phyloP scores from a whole-genome alignment of 169 alveolate genomes.

The Plasmodium adleri region DNA sequence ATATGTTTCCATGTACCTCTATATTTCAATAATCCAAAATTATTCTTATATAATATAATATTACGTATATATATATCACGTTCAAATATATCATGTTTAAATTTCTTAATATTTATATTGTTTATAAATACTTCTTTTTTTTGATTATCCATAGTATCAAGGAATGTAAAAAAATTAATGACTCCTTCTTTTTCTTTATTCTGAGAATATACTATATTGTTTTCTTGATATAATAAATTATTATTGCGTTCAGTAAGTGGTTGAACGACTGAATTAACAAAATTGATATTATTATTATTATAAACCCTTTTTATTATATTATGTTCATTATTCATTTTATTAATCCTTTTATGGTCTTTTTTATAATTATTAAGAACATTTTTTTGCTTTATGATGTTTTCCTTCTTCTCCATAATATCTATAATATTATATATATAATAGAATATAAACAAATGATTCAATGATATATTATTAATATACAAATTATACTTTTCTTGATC shows the following conservation, averaged over 20 bases:
- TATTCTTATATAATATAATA: not conserved
- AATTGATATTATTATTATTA: not conserved
- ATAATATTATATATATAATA: constrained; percentile 54
- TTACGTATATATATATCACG: constrained; percentile 10
- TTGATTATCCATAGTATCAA: constrained; percentile 19
- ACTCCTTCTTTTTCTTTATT: not conserved
- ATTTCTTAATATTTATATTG: constrained; percentile 2
- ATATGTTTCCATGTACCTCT: constrained; percentile 29
- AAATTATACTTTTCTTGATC: constrained; percentile 75
- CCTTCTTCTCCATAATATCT: not conserved
- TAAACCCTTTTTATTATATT: not conserved
- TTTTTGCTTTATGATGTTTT: not conserved
- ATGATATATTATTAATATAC: constrained; percentile 63
- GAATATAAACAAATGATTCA: constrained; percentile 59
- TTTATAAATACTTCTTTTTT: constrained; percentile 26
- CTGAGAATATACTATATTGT: not conserved
- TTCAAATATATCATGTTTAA: too few relatives aligned
- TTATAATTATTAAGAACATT: not conserved
- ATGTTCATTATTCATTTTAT: not conserved
- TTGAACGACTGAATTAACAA: not conserved
- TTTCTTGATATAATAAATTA: not conserved
- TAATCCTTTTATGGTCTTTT: not conserved
- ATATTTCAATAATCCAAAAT: constrained; percentile 23
- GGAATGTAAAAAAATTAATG: constrained; percentile 36
- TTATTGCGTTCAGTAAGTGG: not conserved